phyloP scores from a whole-genome alignment of 2,329 filamentous ascomycete genomes.

The Venturia aucupariae region DNA sequence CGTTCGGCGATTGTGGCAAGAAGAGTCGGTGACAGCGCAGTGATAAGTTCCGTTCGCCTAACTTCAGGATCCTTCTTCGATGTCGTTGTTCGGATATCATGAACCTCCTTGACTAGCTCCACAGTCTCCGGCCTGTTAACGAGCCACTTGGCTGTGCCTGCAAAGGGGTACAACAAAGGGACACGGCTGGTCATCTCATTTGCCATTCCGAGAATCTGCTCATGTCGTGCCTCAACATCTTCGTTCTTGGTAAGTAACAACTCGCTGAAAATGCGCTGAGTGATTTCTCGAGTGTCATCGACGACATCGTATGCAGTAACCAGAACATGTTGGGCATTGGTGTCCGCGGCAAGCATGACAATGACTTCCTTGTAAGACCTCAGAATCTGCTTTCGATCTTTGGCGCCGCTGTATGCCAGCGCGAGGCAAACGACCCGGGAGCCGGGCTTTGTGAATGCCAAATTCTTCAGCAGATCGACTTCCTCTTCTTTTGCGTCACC shows the following conservation, averaged over 20 bases:
- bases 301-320: slow-evolving; percentile 82
- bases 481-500: slow-evolving; percentile 66
- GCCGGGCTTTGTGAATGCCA: slow-evolving; percentile 90
- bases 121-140: slow-evolving; percentile 48
- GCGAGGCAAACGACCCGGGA: slow-evolving; percentile 72
- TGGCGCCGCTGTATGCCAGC: slow-evolving; percentile 76
- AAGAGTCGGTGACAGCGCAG: slow-evolving; percentile 63
- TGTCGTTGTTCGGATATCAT: slow-evolving; percentile 68
- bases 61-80: slow-evolving; percentile 84
- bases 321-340: slow-evolving; percentile 69
- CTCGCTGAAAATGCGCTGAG: slow-evolving; percentile 81
- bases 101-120: slow-evolving; percentile 65
- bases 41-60: slow-evolving; percentile 67
- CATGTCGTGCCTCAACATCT: slow-evolving; percentile 36
- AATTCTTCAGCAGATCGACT: slow-evolving; percentile 84
- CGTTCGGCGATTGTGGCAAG: slow-evolving; percentile 63
- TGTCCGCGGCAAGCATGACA: slow-evolving; percentile 73
- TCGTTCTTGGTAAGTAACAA: slow-evolving; percentile 53
- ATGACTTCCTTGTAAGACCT: slow-evolving; percentile 86
- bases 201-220: slow-evolving; percentile 55
- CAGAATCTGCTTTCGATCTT: slow-evolving; percentile 84
- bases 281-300: slow-evolving; percentile 83
- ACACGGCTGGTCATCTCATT: slow-evolving; percentile 57
- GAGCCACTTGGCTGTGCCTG: slow-evolving; percentile 52
- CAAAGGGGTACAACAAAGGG: slow-evolving; percentile 73